A percentile compares a stretch with the other conserved stretches of the same genome.
Evolutionary conservation across 2,329 filamentous ascomycete species (phyloP).

Genomic region (Xylariaceae sp.): DNA sequence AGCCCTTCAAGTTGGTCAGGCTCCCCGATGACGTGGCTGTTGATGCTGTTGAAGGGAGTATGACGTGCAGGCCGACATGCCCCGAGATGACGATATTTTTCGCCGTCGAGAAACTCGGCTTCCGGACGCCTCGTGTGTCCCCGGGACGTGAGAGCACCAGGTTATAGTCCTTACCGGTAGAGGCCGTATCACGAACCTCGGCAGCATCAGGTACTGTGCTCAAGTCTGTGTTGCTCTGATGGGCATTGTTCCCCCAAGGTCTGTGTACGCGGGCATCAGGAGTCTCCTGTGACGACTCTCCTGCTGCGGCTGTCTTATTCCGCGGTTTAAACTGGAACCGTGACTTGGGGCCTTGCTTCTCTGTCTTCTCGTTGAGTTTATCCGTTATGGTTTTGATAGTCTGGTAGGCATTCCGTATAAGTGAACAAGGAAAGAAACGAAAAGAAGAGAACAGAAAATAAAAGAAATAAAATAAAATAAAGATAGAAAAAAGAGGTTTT

Average conservation of each 20-base stretch:
- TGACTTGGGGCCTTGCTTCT: conserved; percentile 63
- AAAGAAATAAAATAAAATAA: too few relatives aligned
- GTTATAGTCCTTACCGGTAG: conserved; percentile 43
- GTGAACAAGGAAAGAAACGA: neutral
- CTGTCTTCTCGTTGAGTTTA: conserved; percentile 65
- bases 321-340: conserved; percentile 76
- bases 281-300: conserved; percentile 35
- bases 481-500: too few relatives aligned
- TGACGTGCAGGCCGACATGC: conserved; percentile 66
- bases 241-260: conserved; percentile 19
- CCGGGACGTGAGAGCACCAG: conserved; percentile 36
- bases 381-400: conserved; percentile 76
- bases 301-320: conserved; percentile 49
- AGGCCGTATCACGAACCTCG: conserved; percentile 34
- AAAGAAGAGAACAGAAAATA: too few relatives aligned
- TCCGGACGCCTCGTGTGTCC: conserved; percentile 39
- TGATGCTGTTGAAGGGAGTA: conserved; percentile 65
- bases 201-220: conserved; percentile 4
- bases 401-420: conserved; percentile 35
- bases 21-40: conserved; percentile 68
- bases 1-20: conserved; percentile 61
- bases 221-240: conserved; percentile 16
- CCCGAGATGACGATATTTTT: conserved; percentile 59
- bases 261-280: conserved; percentile 27
- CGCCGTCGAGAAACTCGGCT: conserved; percentile 58